Conservation (phyloP, 805 yeast species). For the Yarrowia deformans region DNA sequence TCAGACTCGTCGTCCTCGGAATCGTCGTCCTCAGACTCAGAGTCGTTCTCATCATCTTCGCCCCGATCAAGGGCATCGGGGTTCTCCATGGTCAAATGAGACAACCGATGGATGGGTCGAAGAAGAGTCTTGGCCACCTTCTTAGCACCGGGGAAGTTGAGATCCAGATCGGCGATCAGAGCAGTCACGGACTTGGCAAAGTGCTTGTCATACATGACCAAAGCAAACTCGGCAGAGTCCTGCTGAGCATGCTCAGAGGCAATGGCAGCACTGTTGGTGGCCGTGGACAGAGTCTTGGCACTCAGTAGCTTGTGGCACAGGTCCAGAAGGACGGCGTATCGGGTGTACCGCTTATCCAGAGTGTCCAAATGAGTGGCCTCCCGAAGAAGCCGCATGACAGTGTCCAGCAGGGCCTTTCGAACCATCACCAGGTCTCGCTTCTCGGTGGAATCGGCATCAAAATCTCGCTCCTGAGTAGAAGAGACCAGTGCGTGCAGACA, state of each 20-base stretch:
- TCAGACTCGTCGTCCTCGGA: conserved; percentile 53
- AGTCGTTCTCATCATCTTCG: conserved; percentile 56
- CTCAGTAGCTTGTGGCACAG: conserved; percentile 52
- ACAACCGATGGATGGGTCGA: conserved; percentile 59
- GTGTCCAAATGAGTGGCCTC: conserved; percentile 49
- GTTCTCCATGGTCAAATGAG: conserved; percentile 56
- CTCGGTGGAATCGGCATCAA: conserved; percentile 49
- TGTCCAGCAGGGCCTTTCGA: conserved; percentile 75
- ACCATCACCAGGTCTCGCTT: conserved; percentile 64
- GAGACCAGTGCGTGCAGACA: conserved; percentile 70
- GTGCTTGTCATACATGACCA: conserved; percentile 71
- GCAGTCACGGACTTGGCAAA: conserved; percentile 58
- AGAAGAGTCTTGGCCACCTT: conserved; percentile 65
- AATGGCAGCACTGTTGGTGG: conserved; percentile 35
- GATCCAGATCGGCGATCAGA: conserved; percentile 70
- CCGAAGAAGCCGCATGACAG: conserved; percentile 62
- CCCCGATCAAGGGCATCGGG: conserved; percentile 42
- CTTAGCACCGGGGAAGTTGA: conserved; percentile 73
- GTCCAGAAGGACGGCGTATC: conserved; percentile 61
- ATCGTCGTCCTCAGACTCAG: conserved; percentile 18
- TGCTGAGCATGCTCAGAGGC: conserved; percentile 40
- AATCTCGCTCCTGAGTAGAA: conserved; percentile 58
- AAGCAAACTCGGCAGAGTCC: conserved; percentile 71
- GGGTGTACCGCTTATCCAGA: conserved; percentile 60
- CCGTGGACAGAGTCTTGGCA: conserved; percentile 44